These are phyloP conservation scores for Botrytis hyacinthi DNA, from an alignment of 2,329 filamentous ascomycete genomes.

Conservation along the genomic window DNA sequence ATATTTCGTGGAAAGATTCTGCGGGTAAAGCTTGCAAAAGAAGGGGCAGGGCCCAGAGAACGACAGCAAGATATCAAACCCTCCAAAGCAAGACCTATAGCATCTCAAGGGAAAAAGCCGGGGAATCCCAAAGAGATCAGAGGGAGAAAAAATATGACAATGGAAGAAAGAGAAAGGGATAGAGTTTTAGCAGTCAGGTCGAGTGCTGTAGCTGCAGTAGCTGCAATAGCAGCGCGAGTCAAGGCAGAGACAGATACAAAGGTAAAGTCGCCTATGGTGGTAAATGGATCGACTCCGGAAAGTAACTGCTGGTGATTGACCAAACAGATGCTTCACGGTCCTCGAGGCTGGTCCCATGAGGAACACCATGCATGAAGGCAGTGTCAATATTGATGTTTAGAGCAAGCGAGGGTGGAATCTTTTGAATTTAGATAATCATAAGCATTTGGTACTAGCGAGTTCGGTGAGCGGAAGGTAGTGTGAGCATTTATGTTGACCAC, in stretches of 20 bases:
- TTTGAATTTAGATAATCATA: background rate
- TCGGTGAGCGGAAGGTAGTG: background rate
- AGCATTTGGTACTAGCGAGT: background rate
- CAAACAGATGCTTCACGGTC: background rate
- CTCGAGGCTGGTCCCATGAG: background rate
- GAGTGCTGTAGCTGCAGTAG: background rate
- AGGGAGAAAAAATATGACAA: too few species aligned
- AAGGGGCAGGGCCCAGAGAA: constrained; percentile 4
- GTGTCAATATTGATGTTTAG: background rate
- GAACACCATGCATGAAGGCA: background rate
- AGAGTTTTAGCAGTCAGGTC: background rate
- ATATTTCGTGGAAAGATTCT: constrained; percentile 7
- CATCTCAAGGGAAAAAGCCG: background rate
- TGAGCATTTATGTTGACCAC: background rate
- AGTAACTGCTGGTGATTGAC: background rate
- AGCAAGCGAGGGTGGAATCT: background rate
- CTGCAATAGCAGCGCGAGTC: background rate
- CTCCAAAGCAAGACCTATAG: background rate
- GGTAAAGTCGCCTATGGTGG: constrained; percentile 6
- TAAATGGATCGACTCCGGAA: constrained; percentile 15
- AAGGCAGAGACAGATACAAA: background rate
- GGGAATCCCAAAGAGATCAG: background rate
- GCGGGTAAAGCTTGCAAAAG: constrained; percentile 19
- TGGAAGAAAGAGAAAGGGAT: background rate
- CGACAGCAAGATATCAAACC: background rate